These are phyloP conservation scores for Brettanomyces naardenensis DNA, from an alignment of 805 yeast genomes.

Conservation along the genomic window DNA sequence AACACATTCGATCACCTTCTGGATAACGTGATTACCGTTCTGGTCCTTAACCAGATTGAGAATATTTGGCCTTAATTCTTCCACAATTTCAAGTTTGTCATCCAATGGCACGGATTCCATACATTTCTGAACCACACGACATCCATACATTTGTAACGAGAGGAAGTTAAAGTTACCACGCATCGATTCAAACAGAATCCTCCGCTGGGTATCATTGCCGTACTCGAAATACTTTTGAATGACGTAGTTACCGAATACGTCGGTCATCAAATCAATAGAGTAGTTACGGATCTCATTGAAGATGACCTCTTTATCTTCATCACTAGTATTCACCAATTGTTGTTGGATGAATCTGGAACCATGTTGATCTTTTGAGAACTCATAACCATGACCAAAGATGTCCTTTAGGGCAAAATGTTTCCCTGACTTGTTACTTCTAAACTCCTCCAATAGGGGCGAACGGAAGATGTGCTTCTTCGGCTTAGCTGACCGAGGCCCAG, in stretches of 20 bases:
- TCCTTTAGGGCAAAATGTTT: slow-evolving; percentile 62
- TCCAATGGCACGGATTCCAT: slow-evolving; percentile 59
- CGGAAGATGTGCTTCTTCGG: slow-evolving; percentile 47
- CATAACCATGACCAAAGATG: slow-evolving; percentile 79
- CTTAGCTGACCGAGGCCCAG: not conserved
- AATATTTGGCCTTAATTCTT: slow-evolving; percentile 56
- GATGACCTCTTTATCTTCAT: slow-evolving; percentile 69
- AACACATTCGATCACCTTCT: slow-evolving; percentile 82
- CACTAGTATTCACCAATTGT: slow-evolving; percentile 54
- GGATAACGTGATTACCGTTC: slow-evolving; percentile 97
- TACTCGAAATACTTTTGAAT: slow-evolving; percentile 88
- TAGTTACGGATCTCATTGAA: slow-evolving; percentile 77
- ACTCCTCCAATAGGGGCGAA: slow-evolving; percentile 78
- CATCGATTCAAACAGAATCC: slow-evolving; percentile 62
- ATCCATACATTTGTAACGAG: slow-evolving; percentile 94
- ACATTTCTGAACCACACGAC: slow-evolving; percentile 94
- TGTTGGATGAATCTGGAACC: slow-evolving; percentile 97
- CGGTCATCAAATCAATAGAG: slow-evolving; percentile 78
- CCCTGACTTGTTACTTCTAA: slow-evolving; percentile 53
- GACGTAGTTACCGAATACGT: slow-evolving; percentile 96
- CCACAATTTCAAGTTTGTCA: slow-evolving; percentile 60
- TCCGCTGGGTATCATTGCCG: slow-evolving; percentile 65
- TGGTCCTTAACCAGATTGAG: slow-evolving; percentile 81
- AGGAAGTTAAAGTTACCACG: slow-evolving; percentile 64
- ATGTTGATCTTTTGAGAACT: slow-evolving; percentile 91